A percentile compares a stretch with the other conserved stretches of the same genome.
Evolutionary conservation across 495 filamentous ascomycete species (phyloP).

Genomic region (Bacidia rubella): DNA sequence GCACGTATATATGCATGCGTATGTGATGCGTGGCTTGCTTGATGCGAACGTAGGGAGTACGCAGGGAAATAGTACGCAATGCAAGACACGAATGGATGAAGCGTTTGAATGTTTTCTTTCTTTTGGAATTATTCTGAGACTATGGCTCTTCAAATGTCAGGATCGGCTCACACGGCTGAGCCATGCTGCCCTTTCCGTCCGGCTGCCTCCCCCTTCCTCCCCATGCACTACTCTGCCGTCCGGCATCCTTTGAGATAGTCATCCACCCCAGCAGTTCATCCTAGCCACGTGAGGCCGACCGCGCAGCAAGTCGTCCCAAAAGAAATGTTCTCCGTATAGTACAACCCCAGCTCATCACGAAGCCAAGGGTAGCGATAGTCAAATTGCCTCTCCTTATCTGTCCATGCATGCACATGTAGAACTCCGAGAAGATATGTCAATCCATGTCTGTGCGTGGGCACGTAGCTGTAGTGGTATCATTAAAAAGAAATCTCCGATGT

Average conservation of each 20-base stretch:
- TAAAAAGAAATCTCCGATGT: not conserved
- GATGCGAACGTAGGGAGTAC: not conserved
- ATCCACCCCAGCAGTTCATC: not conserved
- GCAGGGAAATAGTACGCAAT: not conserved
- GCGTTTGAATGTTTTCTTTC: not conserved
- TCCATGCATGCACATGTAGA: not conserved
- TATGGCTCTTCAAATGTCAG: not conserved
- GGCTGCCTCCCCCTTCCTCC: not conserved
- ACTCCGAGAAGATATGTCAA: not conserved
- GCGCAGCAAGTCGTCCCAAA: not conserved
- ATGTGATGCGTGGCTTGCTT: not conserved
- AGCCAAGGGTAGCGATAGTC: not conserved
- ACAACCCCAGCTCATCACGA: not conserved
- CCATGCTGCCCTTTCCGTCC: not conserved
- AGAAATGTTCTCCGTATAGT: not conserved
- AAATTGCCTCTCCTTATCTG: not conserved
- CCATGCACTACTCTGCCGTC: not conserved
- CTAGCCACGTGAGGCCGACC: not conserved
- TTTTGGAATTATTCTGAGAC: not conserved
- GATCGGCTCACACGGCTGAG: not conserved
- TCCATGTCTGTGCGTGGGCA: constrained; percentile 1
- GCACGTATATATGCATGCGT: not conserved
- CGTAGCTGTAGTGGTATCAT: constrained; percentile 18
- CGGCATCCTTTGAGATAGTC: not conserved
- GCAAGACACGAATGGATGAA: not conserved